phyloP scores from a whole-genome alignment of 1,139 yeast species.

The Sugiyamaella paludigena region DNA sequence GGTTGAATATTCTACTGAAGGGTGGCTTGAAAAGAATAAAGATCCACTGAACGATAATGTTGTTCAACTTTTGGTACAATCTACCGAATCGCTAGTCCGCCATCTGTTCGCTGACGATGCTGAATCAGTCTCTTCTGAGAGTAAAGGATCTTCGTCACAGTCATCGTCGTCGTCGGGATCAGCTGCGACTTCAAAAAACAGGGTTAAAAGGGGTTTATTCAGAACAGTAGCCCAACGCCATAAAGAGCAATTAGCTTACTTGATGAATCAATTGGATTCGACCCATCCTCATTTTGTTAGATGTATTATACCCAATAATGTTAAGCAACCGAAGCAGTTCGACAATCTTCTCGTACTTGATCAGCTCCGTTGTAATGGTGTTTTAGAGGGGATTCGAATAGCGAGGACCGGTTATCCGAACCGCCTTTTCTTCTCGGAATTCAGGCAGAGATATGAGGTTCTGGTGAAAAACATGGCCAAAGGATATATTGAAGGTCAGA shows the following conservation, averaged over 20 bases:
- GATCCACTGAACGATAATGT: constrained; percentile 88
- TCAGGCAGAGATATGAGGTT: constrained; percentile 69
- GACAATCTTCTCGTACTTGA: constrained; percentile 77
- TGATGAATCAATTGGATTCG: constrained; percentile 69
- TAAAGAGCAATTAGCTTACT: constrained; percentile 71
- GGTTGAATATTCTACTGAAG: constrained; percentile 87
- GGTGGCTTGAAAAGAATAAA: constrained; percentile 92
- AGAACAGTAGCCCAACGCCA: constrained; percentile 77
- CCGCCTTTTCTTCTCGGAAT: constrained; percentile 78
- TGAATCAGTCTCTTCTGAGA: constrained; percentile 19
- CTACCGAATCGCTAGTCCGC: constrained; percentile 54
- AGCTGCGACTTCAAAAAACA: constrained; percentile 6
- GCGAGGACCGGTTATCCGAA: constrained; percentile 98
- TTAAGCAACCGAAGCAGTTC: constrained; percentile 66
- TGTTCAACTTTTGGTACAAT: constrained; percentile 53
- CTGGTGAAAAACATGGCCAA: constrained; percentile 47
- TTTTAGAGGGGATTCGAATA: constrained; percentile 93
- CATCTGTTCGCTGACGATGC: constrained; percentile 44
- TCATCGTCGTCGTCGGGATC: neutral
- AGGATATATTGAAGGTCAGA: constrained; percentile 46
- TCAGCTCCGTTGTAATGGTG: constrained; percentile 96
- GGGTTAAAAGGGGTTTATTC: constrained; percentile 47
- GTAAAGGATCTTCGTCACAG: constrained; percentile 17
- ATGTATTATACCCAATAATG: constrained; percentile 87
- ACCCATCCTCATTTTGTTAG: constrained; percentile 97